Conservation (phyloP, 192 early-diverging fungal species). For the Coemansia sp. region DNA sequence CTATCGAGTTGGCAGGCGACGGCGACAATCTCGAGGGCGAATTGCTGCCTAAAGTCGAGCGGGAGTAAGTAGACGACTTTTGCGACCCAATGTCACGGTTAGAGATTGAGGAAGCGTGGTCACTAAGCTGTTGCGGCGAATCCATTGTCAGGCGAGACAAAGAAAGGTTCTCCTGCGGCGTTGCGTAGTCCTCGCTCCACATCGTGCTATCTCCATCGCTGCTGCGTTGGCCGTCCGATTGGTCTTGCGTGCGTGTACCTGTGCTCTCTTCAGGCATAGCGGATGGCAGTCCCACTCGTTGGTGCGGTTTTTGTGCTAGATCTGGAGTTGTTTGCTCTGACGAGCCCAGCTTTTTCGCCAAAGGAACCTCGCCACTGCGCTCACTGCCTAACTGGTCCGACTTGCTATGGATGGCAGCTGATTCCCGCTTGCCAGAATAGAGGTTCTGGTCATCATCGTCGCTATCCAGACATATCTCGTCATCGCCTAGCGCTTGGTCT, state of each 20-base stretch:
- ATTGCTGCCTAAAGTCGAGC: background rate
- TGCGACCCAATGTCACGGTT: slow-evolving; percentile 14
- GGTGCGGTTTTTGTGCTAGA: background rate
- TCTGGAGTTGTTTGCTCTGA: background rate
- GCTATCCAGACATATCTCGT: background rate
- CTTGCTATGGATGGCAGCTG: background rate
- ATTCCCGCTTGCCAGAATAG: background rate
- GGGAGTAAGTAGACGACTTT: background rate
- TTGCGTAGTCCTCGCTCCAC: slow-evolving; percentile 9
- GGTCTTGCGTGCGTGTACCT: background rate
- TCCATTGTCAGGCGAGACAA: slow-evolving; percentile 17
- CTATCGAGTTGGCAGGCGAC: slow-evolving; percentile 10
- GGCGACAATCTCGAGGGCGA: slow-evolving; percentile 10
- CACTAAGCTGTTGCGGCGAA: slow-evolving; percentile 22
- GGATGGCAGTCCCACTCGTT: background rate
- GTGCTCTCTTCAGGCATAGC: background rate
- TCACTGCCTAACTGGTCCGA: background rate
- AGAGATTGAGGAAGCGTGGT: slow-evolving; percentile 19
- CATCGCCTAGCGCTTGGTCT: slow-evolving; percentile 24
- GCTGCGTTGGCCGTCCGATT: background rate
- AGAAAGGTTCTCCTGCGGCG: background rate
- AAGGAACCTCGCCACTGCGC: background rate
- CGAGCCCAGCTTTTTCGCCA: background rate
- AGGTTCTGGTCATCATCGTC: background rate
- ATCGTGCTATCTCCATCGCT: background rate